Percentiles rank a stretch among this genome's conserved stretches.
Conservation (phyloP, 371 early-diverging fungal genomes). For the Mortierella sp. region DNA sequence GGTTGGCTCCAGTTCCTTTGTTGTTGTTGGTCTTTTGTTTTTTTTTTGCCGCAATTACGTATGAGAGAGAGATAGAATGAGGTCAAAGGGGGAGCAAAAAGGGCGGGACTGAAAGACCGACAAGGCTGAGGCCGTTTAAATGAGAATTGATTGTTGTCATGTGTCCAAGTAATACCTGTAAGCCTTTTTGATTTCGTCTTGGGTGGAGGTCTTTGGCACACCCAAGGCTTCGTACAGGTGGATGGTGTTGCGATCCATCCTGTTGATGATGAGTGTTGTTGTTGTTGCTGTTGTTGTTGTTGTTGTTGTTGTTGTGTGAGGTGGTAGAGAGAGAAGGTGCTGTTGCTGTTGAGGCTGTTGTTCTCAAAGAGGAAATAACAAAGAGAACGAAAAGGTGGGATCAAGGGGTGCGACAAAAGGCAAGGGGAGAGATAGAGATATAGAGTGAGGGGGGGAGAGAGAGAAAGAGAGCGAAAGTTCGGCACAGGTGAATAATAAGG, state of each 20-base stretch:
- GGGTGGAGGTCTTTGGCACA: conserved; percentile 72
- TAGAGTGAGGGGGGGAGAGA: neutral
- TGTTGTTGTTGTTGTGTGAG: neutral
- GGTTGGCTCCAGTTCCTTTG: neutral
- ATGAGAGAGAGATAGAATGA: neutral
- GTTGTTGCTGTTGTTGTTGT: neutral
- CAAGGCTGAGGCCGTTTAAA: neutral
- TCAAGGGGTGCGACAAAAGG: neutral
- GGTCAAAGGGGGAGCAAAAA: neutral
- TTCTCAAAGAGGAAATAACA: neutral
- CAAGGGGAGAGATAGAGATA: neutral
- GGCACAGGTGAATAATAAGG: neutral
- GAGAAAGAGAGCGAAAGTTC: neutral
- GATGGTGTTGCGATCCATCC: conserved; percentile 66
- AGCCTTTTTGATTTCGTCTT: conserved; percentile 80
- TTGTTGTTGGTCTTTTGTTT: too few relatives aligned
- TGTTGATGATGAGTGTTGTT: neutral
- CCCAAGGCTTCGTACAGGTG: conserved; percentile 76
- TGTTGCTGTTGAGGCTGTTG: neutral
- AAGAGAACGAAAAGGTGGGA: neutral
- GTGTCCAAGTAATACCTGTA: conserved; percentile 58
- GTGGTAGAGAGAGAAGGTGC: neutral
- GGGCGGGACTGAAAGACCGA: neutral
- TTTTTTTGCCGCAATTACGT: neutral
- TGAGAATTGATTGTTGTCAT: neutral